Percentiles rank a stretch among this genome's conserved stretches.
Conservation (phyloP, 331 rosid genomes). For the Rhamnella rubrinervis region DNA sequence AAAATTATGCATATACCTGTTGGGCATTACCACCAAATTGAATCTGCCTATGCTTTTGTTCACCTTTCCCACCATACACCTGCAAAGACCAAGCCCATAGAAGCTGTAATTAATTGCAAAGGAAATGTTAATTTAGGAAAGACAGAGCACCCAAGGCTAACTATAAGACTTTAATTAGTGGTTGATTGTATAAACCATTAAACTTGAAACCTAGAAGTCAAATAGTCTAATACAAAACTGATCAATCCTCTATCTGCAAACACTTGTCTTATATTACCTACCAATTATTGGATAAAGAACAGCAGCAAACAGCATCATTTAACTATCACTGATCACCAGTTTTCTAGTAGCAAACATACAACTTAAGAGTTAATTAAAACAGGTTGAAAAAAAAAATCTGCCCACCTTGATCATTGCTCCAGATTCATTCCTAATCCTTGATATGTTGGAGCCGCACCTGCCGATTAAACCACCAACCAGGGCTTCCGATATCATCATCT, state of each 20-base stretch:
- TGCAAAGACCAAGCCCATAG: conserved; percentile 33
- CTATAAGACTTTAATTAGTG: neutral
- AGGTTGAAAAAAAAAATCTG: conserved; percentile 6
- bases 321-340: neutral
- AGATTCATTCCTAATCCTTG: conserved; percentile 89
- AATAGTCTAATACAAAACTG: no score
- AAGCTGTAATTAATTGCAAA: conserved; percentile 13
- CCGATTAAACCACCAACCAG: conserved; percentile 97
- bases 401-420: conserved; percentile 91
- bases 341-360: neutral
- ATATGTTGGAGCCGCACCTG: conserved; percentile 78
- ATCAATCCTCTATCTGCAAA: neutral
- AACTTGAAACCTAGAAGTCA: neutral
- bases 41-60: conserved; percentile 78
- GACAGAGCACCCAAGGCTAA: neutral
- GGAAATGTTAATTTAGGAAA: neutral
- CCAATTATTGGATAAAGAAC: neutral
- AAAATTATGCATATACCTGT: conserved; percentile 46
- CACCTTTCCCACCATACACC: conserved; percentile 98
- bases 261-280: neutral
- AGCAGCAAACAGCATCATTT: neutral
- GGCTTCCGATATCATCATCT: conserved; percentile 94
- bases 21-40: conserved; percentile 85
- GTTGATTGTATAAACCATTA: neutral
- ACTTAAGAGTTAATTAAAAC: neutral